Percentiles rank a stretch among this genome's conserved stretches.
These are phyloP conservation scores for Trametes gibbosa DNA, from an alignment of 768 basidiomycete genomes.

Conservation along the genomic window DNA sequence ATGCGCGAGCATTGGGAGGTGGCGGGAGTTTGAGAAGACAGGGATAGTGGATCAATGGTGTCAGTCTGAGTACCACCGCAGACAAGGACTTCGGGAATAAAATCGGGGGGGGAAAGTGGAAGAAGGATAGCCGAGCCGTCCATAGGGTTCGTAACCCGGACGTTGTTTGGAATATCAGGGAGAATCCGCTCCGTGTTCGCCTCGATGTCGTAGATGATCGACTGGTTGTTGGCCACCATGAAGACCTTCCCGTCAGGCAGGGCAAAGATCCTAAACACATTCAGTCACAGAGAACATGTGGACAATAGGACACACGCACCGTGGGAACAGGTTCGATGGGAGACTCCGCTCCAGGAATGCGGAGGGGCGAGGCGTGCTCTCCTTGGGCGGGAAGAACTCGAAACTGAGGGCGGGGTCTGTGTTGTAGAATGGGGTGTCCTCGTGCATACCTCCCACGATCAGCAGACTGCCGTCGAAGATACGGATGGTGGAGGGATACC, in stretches of 20 bases:
- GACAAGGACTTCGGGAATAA: constrained; percentile 65
- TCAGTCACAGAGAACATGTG: too few species aligned
- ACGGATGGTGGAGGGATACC: constrained; percentile 74
- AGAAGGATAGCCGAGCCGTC: constrained; percentile 70
- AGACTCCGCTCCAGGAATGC: constrained; percentile 27
- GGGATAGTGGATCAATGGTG: constrained; percentile 55
- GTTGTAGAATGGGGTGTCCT: constrained; percentile 85
- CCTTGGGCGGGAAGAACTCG: constrained; percentile 82
- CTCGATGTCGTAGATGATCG: constrained; percentile 79
- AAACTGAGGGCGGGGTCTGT: constrained; percentile 73
- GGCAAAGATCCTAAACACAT: constrained; percentile 50
- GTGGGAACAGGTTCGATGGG: constrained; percentile 36
- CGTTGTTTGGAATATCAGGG: constrained; percentile 70
- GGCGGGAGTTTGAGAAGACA: constrained; percentile 72
- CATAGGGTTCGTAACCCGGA: constrained; percentile 84
- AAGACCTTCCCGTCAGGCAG: constrained; percentile 71
- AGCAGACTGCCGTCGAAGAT: constrained; percentile 75
- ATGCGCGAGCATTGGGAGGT: constrained; percentile 74
- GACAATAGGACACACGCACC: constrained; percentile 32
- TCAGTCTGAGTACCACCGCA: constrained; percentile 74
- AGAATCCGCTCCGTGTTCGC: constrained; percentile 57
- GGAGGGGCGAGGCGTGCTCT: constrained; percentile 26
- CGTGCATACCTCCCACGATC: constrained; percentile 80
- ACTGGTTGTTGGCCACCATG: constrained; percentile 74
- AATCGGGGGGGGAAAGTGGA: constrained; percentile 62